Percentiles rank a stretch among this genome's conserved stretches.
phyloP scores from a whole-genome alignment of 108 stramenopile species.

The Hondaea fermentalgiana region DNA sequence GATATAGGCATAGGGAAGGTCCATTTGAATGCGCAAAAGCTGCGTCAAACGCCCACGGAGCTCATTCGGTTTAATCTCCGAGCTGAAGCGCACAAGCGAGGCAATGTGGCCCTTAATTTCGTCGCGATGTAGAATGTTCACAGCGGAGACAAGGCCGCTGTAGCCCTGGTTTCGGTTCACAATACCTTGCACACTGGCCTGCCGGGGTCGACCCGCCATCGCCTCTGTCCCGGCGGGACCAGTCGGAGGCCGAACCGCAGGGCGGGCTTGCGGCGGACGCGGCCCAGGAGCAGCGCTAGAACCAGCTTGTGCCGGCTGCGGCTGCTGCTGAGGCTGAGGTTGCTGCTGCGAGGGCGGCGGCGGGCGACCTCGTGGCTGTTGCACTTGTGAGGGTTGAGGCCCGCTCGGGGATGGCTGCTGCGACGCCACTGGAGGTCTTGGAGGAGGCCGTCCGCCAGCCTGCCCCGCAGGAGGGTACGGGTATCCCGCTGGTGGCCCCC shows the following conservation, averaged over 20 bases:
- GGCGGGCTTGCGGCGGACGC: not conserved
- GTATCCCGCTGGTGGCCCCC: not conserved
- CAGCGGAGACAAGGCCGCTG: not conserved
- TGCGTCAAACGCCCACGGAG: not conserved
- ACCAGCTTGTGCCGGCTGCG: not conserved
- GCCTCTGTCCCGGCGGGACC: not conserved
- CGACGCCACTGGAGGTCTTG: not conserved
- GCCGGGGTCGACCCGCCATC: not conserved
- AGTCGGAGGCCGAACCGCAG: not conserved
- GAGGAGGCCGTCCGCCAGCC: not conserved
- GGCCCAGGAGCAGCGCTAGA: not conserved
- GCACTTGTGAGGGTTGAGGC: too few species aligned
- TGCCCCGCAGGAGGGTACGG: not conserved
- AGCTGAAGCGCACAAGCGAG: not conserved
- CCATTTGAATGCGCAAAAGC: not conserved
- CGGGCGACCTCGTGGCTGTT: not conserved
- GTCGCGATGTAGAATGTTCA: not conserved
- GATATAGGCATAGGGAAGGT: conserved; percentile 13
- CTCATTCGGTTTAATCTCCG: not conserved
- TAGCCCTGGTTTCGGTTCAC: not conserved
- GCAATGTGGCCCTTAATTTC: not conserved
- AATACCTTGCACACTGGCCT: not conserved
- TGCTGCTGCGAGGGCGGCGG: not conserved
- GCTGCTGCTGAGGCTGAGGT: not conserved
- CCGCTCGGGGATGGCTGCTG: too few species aligned